A percentile compares a stretch with the other conserved stretches of the same genome.
These are phyloP conservation scores for Neofusicoccum laricinum DNA, from an alignment of 2,329 filamentous ascomycete genomes.

Conservation along the genomic window DNA sequence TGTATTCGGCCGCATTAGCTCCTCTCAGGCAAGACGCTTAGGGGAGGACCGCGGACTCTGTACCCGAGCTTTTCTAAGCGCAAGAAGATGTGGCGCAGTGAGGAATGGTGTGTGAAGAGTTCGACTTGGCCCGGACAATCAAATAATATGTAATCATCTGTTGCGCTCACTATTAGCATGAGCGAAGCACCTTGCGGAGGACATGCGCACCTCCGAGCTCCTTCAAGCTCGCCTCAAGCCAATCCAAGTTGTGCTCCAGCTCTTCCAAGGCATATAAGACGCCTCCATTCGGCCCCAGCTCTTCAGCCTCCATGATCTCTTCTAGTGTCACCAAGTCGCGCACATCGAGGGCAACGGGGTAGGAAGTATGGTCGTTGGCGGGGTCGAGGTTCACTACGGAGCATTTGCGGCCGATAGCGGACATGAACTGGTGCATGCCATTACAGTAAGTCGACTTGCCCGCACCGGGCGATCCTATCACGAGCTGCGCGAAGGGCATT, in stretches of 20 bases:
- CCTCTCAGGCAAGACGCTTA: conserved; percentile 1
- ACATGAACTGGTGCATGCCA: conserved; percentile 98
- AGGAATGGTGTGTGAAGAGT: conserved; percentile 92
- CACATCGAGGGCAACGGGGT: conserved; percentile 87
- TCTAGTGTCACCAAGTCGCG: conserved; percentile 85
- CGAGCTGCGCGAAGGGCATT: conserved; percentile 69
- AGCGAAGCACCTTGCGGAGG: conserved; percentile 18
- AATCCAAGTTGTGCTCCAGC: conserved; percentile 89
- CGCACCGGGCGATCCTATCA: conserved; percentile 89
- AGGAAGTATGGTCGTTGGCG: conserved; percentile 89
- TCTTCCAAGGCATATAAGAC: conserved; percentile 93
- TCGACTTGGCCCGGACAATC: conserved; percentile 98
- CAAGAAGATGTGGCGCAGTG: conserved; percentile 87
- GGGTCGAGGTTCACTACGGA: conserved; percentile 96
- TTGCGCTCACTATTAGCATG: not conserved
- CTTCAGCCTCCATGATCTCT: conserved; percentile 90
- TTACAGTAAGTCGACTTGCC: conserved; percentile 98
- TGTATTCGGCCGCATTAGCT: conserved; percentile 43
- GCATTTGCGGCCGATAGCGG: conserved; percentile 90
- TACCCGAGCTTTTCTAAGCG: conserved; percentile 87
- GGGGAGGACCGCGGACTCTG: conserved; percentile 61
- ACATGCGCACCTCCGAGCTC: conserved; percentile 59
- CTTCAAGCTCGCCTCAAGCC: conserved; percentile 78
- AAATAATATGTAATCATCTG: conserved; percentile 88
- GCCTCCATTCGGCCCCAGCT: conserved; percentile 87